Evolutionary conservation across 106 monocot species (phyloP).

Genomic region (Phalaenopsis aphrodite): DNA sequence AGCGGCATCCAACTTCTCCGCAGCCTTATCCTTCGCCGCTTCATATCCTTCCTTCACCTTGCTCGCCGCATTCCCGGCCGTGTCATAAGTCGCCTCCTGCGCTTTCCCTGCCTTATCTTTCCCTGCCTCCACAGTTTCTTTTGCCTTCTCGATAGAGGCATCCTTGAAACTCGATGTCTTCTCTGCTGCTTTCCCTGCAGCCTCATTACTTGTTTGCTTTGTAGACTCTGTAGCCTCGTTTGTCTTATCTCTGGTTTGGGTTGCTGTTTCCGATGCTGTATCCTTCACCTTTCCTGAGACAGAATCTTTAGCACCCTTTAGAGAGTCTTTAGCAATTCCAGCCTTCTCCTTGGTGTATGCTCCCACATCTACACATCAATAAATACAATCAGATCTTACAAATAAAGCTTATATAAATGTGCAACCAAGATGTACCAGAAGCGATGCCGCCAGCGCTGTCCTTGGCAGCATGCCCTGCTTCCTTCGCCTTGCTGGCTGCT

Average conservation of each 20-base stretch:
- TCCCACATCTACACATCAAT: background rate
- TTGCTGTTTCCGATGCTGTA: background rate
- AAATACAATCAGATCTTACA: too few species aligned
- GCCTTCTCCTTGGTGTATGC: background rate
- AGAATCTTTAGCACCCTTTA: background rate
- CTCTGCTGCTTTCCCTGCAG: background rate
- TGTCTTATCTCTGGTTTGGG: background rate
- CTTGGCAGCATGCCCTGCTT: background rate
- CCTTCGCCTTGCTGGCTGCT: background rate
- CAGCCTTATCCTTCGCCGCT: background rate
- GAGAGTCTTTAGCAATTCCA: background rate
- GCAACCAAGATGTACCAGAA: background rate
- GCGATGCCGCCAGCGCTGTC: background rate
- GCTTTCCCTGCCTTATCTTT: background rate
- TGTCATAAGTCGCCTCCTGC: background rate
- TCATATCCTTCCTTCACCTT: constrained; percentile 12
- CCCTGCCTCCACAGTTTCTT: background rate
- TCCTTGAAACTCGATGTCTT: background rate
- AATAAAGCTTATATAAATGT: background rate
- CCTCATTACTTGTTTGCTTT: background rate
- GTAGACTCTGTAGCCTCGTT: background rate
- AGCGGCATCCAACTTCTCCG: background rate
- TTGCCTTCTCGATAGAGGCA: background rate
- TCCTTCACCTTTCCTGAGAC: background rate
- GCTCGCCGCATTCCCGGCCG: background rate